Base-by-base conservation (phyloP, 495 filamentous ascomycete genomes). In the Podospora tetraspora region DNA sequence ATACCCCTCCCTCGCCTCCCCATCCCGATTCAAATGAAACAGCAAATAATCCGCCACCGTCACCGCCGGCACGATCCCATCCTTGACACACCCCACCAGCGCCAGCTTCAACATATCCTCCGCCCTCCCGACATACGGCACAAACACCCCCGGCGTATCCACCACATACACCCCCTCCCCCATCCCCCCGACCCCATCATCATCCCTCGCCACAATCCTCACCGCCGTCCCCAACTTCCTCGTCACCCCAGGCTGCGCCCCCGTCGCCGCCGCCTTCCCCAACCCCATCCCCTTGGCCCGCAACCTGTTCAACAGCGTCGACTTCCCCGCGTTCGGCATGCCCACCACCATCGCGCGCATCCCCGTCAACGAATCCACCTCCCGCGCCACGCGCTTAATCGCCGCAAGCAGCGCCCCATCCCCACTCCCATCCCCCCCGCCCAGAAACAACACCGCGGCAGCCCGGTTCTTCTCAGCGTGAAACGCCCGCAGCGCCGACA, bases 281-380 rank as follows among this genome's bases (percentile, higher is more conserved):
- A 89, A 87, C 21, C 83, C 78, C 67, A 91, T 81, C 59, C 93
- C 91, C 21, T 82, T 79, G 23, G 82, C 84, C 11, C 96, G 90
- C 56, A 99, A 83, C 29, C 90, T 84, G 77, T 99, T 99, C 25
- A 99, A 87, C 16, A 99, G 83, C 0, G 94, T 92, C 24, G 92
- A 96, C 78, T 99, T 93, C 1, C 90, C 95, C 0, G 95, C 91
- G 78, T 99, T 99, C 7, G 95, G 95, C 94, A 99, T 97, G 29
- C 95, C 95, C 21, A 97, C 93, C 1, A 98, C 86, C 76, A 99
- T 84, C 64, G 92, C 85, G 27, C 93, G 88, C 64, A 91, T 86
- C 2, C 93, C 92, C 8, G 78, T 77, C 6, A 84, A 71, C 12
- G 61, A 62, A 62, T 82, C 76, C 43, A 71, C 66, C 1, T 73